A percentile compares a stretch with the other conserved stretches of the same genome.
Evolutionary conservation across 2,329 filamentous ascomycete genomes (phyloP).

Genomic region (Rhytidhysteron rufulum): DNA sequence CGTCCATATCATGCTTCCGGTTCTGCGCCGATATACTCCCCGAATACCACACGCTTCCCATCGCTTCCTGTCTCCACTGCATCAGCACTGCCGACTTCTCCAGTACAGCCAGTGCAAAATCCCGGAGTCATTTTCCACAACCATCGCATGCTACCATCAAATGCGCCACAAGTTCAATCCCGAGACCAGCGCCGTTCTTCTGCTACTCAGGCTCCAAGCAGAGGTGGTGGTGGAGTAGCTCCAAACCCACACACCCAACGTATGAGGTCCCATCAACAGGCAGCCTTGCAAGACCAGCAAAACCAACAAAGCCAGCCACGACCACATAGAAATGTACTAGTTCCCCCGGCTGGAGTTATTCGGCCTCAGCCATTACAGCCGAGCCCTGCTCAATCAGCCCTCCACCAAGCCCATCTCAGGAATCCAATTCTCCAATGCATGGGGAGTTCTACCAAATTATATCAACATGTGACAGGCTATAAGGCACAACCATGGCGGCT

Average conservation of each 20-base stretch:
- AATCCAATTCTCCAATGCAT: constrained; percentile 46
- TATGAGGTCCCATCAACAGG: neutral
- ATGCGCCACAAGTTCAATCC: no score
- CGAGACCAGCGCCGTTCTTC: no score
- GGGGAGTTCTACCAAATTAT: constrained; percentile 35
- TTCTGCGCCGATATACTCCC: no score
- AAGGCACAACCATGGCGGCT: constrained; percentile 44
- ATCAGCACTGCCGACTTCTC: neutral
- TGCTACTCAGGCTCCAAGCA: no score
- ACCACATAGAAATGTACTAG: neutral
- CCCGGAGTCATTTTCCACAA: no score
- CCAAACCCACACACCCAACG: no score
- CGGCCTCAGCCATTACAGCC: constrained; percentile 40
- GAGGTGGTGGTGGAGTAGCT: no score
- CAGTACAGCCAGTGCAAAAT: no score
- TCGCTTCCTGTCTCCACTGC: neutral
- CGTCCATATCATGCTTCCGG: no score
- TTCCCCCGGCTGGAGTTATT: constrained; percentile 13
- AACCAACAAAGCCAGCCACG: constrained; percentile 8
- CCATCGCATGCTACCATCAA: no score
- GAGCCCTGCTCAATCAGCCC: constrained; percentile 44
- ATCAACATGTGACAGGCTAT: constrained; percentile 56
- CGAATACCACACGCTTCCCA: neutral
- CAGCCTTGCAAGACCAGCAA: constrained; percentile 4
- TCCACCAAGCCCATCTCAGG: constrained; percentile 58